A percentile compares a stretch with the other conserved stretches of the same genome.
Conservation (phyloP, 2,329 filamentous ascomycete genomes). For the Polychaeton citri region DNA sequence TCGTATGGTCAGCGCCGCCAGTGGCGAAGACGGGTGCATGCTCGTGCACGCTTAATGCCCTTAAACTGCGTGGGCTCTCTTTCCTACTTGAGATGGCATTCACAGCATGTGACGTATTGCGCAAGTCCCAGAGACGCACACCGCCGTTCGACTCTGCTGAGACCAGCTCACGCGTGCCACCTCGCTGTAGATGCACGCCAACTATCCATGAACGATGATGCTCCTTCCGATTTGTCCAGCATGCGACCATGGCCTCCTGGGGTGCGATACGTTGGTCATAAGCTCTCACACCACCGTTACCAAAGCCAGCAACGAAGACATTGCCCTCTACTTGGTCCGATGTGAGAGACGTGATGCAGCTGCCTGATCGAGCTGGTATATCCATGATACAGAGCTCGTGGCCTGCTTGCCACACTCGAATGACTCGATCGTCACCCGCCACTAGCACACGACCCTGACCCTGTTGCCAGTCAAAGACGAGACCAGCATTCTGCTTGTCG, state of each 20-base stretch:
- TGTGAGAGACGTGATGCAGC: slow-evolving; percentile 88
- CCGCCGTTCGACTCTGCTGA: slow-evolving; percentile 86
- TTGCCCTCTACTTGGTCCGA: slow-evolving; percentile 97
- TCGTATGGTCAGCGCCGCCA: slow-evolving; percentile 73
- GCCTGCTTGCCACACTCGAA: slow-evolving; percentile 90
- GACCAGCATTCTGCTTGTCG: slow-evolving; percentile 73
- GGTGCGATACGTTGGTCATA: slow-evolving; percentile 68
- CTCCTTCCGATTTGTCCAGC: slow-evolving; percentile 90
- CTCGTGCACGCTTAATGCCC: slow-evolving; percentile 85
- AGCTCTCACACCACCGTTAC: slow-evolving; percentile 84
- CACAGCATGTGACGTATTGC: slow-evolving; percentile 39
- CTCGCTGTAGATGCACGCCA: slow-evolving; percentile 91
- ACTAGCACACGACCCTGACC: slow-evolving; percentile 92
- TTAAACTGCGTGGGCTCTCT: slow-evolving; percentile 37
- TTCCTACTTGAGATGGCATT: slow-evolving; percentile 43
- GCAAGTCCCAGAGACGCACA: slow-evolving; percentile 90
- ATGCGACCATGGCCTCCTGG: slow-evolving; percentile 84
- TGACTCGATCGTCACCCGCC: slow-evolving; percentile 88
- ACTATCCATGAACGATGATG: slow-evolving; percentile 93
- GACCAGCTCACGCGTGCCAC: slow-evolving; percentile 80
- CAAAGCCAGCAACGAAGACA: slow-evolving; percentile 90
- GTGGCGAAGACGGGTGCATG: slow-evolving; percentile 94
- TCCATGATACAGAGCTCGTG: slow-evolving; percentile 86
- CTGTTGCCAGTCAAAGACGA: slow-evolving; percentile 98
- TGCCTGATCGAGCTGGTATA: slow-evolving; percentile 85